phyloP scores from a whole-genome alignment of 2,329 filamentous ascomycete genomes.

The Diaporthe batatas region DNA sequence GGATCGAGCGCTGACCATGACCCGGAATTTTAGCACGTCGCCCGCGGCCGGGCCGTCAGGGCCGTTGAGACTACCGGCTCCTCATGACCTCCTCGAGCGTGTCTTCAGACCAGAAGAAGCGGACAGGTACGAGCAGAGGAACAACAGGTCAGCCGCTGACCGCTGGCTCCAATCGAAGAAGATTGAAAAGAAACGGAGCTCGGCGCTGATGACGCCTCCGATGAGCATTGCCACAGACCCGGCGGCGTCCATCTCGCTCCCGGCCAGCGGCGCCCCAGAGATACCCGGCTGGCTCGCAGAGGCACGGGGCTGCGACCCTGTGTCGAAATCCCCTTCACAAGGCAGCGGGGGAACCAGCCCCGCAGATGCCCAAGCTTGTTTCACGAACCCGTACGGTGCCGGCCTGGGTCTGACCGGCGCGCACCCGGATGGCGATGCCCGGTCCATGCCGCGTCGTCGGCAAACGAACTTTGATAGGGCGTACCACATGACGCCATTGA shows the following conservation, averaged over 20 bases:
- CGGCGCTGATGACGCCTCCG: not conserved
- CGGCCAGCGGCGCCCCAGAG: conserved; percentile 34
- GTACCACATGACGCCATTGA: too few species aligned
- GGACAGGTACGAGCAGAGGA: conserved; percentile 23
- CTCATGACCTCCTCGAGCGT: conserved; percentile 40
- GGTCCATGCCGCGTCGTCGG: not conserved
- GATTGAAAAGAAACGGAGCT: not conserved
- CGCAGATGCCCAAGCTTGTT: not conserved
- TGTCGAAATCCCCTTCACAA: conserved; percentile 13
- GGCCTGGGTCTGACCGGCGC: conserved; percentile 15
- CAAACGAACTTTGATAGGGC: not conserved
- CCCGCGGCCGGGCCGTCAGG: conserved; percentile 32
- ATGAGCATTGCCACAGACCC: not conserved
- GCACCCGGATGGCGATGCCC: conserved; percentile 3
- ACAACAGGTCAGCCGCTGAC: conserved; percentile 33
- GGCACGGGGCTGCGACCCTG: conserved; percentile 36
- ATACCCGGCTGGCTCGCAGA: conserved; percentile 41
- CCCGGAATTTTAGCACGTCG: conserved; percentile 31
- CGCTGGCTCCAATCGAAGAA: conserved; percentile 25
- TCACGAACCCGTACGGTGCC: not conserved
- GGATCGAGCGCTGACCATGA: not conserved
- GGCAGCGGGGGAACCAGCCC: not conserved
- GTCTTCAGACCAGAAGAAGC: not conserved
- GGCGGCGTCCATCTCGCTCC: not conserved
- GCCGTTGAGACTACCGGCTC: conserved; percentile 37